phyloP scores from a whole-genome alignment of 2,329 filamentous ascomycete species.

The Talaromyces sp. region DNA sequence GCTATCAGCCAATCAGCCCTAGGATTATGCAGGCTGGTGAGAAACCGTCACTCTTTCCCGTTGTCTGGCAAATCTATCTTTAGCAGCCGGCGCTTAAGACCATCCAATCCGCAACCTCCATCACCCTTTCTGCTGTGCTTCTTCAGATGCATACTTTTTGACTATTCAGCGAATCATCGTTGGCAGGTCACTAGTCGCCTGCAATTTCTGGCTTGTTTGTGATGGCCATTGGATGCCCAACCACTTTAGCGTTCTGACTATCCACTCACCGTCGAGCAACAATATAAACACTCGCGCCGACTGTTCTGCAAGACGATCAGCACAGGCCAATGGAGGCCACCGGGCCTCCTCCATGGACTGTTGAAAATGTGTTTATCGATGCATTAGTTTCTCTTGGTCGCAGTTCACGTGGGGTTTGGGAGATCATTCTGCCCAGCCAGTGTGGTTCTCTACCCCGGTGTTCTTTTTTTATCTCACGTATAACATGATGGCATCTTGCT shows the following conservation, averaged over 20 bases:
- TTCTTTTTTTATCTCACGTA: constrained; percentile 26
- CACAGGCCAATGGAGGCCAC: constrained; percentile 9
- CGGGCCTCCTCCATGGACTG: constrained; percentile 4
- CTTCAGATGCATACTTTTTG: neutral
- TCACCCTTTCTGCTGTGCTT: neutral
- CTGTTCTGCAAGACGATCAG: neutral
- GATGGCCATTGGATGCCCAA: constrained; percentile 2
- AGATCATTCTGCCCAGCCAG: constrained; percentile 10
- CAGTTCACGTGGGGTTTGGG: constrained; percentile 10
- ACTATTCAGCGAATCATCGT: neutral
- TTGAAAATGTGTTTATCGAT: neutral
- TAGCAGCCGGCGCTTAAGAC: constrained; percentile 2
- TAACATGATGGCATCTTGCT: constrained; percentile 18
- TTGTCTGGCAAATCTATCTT: constrained; percentile 1
- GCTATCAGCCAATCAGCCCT: neutral
- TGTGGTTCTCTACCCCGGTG: constrained; percentile 2
- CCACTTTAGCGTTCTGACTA: neutral
- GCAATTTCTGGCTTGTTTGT: neutral
- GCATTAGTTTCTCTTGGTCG: constrained; percentile 5
- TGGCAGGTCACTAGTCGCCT: neutral
- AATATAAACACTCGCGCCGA: constrained; percentile 6
- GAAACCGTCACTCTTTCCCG: neutral
- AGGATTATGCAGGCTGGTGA: neutral
- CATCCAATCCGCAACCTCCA: constrained; percentile 7
- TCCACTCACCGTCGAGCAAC: constrained; percentile 3